phyloP scores from a whole-genome alignment of 345 rosid genomes.

The Carallia brachiata region DNA sequence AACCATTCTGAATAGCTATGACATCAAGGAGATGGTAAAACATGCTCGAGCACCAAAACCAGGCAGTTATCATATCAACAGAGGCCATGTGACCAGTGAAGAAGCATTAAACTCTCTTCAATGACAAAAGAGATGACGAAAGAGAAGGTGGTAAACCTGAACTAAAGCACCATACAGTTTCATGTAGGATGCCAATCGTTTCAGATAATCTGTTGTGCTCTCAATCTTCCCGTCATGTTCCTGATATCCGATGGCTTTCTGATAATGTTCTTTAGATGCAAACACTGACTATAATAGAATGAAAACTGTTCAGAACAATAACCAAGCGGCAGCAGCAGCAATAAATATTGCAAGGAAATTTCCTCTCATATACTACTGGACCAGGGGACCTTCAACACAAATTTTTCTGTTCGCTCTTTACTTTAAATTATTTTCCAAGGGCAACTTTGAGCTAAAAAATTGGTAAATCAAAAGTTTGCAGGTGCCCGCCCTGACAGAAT shows the following conservation, averaged over 20 bases:
- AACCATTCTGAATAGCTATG: constrained; percentile 9
- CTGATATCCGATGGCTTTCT: constrained; percentile 46
- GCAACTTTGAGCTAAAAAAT: too few relatives aligned
- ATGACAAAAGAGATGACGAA: neutral
- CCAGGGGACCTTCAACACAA: neutral
- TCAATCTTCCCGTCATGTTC: constrained; percentile 55
- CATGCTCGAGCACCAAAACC: neutral
- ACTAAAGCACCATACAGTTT: constrained; percentile 83
- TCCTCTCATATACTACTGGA: neutral
- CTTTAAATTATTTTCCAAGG: too few relatives aligned
- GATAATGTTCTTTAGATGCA: constrained; percentile 60
- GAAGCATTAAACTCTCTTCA: neutral
- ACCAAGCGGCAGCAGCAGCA: neutral
- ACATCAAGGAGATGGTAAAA: neutral
- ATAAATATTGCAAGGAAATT: neutral
- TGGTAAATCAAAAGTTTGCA: too few relatives aligned
- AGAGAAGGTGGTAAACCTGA: constrained; percentile 54
- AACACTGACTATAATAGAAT: constrained; percentile 49
- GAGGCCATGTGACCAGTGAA: neutral
- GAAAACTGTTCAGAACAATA: constrained; percentile 10
- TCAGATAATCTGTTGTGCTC: constrained; percentile 38
- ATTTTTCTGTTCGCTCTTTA: too few relatives aligned
- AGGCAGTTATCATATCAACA: neutral
- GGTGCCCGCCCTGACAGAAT: too few relatives aligned
- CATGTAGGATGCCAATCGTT: constrained; percentile 66